Evolutionary conservation across 2,329 filamentous ascomycete genomes (phyloP).

Genomic region (Grosmannia huntii): DNA sequence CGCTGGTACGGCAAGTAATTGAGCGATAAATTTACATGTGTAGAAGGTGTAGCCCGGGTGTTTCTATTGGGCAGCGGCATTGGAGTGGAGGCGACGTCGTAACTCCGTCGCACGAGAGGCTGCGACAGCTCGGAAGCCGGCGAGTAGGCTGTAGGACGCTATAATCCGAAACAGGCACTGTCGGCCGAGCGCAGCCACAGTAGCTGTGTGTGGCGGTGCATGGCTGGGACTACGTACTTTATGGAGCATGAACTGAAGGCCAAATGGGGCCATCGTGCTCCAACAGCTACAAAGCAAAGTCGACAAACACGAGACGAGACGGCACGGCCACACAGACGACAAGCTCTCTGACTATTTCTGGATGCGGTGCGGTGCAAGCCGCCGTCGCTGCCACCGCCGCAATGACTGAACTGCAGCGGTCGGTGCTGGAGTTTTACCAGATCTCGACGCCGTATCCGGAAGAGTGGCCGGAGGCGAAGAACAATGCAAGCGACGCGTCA

Average conservation of each 20-base stretch:
- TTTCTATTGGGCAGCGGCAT: constrained; percentile 4
- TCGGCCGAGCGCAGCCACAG: no score
- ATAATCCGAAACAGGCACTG: no score
- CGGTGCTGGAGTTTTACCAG: constrained; percentile 81
- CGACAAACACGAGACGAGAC: neutral
- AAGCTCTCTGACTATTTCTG: neutral
- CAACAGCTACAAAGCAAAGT: no score
- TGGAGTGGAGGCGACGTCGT: constrained; percentile 4
- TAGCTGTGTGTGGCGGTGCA: no score
- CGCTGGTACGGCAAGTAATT: constrained; percentile 1
- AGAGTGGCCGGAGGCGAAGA: constrained; percentile 77
- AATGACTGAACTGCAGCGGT: constrained; percentile 61
- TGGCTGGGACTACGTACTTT: no score
- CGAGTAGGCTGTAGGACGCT: no score
- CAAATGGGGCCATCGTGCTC: no score
- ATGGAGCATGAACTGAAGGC: no score
- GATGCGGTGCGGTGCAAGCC: neutral
- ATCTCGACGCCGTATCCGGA: constrained; percentile 65
- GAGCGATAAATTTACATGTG: constrained; percentile 12
- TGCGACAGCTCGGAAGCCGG: constrained; percentile 4
- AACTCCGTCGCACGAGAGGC: constrained; percentile 12
- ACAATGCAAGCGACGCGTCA: constrained; percentile 48
- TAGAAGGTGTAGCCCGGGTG: neutral
- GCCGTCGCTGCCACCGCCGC: constrained; percentile 13
- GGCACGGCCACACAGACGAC: neutral